Evolutionary conservation across 768 basidiomycete species (phyloP).

Genomic region (Obba rivulosa): DNA sequence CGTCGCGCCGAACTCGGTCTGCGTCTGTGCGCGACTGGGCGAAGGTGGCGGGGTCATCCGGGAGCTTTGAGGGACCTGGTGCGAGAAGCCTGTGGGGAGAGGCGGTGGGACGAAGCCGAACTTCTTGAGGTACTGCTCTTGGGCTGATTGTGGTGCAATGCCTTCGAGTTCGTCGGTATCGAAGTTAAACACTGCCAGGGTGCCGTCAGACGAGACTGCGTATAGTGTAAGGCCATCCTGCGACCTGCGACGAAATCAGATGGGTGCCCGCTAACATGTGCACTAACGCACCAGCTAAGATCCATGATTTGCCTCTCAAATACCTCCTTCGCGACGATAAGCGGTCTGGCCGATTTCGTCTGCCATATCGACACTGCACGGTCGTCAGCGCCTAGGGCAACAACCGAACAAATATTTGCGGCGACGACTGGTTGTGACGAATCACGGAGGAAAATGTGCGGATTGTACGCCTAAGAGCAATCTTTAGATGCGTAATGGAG

Average conservation of each 20-base stretch:
- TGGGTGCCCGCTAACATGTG: neutral
- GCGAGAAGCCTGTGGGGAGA: conserved; percentile 67
- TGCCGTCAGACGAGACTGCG: conserved; percentile 94
- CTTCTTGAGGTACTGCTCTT: conserved; percentile 75
- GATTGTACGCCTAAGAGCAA: conserved; percentile 75
- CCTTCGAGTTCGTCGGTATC: conserved; percentile 76
- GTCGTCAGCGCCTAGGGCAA: conserved; percentile 92
- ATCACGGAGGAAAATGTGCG: conserved; percentile 86
- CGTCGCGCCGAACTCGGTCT: conserved; percentile 36
- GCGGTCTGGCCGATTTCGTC: conserved; percentile 84
- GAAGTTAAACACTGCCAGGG: conserved; percentile 85
- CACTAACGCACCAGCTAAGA: conserved; percentile 72
- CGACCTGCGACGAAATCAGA: conserved; percentile 53
- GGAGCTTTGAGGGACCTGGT: conserved; percentile 21
- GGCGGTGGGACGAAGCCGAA: conserved; percentile 71
- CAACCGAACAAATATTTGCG: conserved; percentile 84
- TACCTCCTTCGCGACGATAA: conserved; percentile 90
- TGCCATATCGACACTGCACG: conserved; percentile 95
- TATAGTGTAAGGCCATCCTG: conserved; percentile 89
- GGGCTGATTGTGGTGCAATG: conserved; percentile 66
- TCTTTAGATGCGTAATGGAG: conserved; percentile 1
- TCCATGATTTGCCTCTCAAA: conserved; percentile 96
- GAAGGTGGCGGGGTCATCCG: conserved; percentile 46
- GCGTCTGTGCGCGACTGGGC: conserved; percentile 31
- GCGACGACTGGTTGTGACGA: conserved; percentile 61